Base-by-base conservation (phyloP, 164 flowering plant genomes). In the Magnolia changhungtana region DNA sequence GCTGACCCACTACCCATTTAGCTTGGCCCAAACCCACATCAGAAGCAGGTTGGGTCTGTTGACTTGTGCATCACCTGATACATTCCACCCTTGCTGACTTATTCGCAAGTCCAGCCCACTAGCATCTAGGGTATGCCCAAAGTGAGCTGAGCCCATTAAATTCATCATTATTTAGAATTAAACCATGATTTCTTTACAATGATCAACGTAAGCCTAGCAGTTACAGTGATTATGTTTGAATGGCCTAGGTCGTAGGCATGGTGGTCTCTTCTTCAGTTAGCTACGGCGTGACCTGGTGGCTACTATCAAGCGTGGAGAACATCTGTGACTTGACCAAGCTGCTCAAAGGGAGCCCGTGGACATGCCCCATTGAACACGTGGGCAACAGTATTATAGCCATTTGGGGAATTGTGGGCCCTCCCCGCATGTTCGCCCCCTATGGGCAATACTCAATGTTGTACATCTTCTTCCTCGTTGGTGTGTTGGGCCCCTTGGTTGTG, bases 381-480 rank as follows among this genome's bases (percentile, higher is more conserved):
- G 93, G 92, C 85, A 93, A 89, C 49, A 95, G 90, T 81, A 96
- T 97, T 68, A 93, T 97, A 1, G 98, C 93, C 5, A 91, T 92
- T 68, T 93, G 97, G 98, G 98, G 97, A 71, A 74, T 95, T 70
- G 94, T 87, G 1, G 97, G 98, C 65, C 98, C 99, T 0, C 88
- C 61, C 72, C 79, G 97, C 23, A 93, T 95, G 24, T 93, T 95
- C 24, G 97, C 97, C 14, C 0, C 78, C 9, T 86, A 69, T 23
- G 99, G 97, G 78, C 85, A 81, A 82, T 95, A 93, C 66, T 29
- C 75, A 0, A 82, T 89, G 29, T 85, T 91, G 80, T 93, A 93
- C 67, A 93, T 96, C 98, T 95, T 93, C 89, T 95, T 95, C 83
- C 83, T 95, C 8, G 92, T 92, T 72, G 98, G 98, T 59, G 86